phyloP scores from a whole-genome alignment of 163 green algal genomes.

The Prototheca cutis region DNA sequence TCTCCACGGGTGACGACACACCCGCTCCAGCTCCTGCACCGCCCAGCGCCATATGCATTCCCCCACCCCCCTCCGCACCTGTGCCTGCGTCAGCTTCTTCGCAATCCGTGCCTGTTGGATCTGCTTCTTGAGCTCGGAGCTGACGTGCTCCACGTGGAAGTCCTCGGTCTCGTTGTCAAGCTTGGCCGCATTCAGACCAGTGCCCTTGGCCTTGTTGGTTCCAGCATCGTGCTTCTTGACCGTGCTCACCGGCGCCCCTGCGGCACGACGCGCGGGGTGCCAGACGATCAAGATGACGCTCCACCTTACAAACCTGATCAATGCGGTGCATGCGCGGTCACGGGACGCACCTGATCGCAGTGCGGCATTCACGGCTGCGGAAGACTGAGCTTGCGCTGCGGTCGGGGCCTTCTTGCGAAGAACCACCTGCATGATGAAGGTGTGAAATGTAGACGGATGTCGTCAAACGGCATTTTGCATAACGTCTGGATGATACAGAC shows the following conservation, averaged over 20 bases:
- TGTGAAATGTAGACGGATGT: too few relatives aligned
- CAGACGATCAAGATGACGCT: too few relatives aligned
- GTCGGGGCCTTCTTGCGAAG: slow-evolving; percentile 68
- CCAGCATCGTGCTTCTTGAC: slow-evolving; percentile 52
- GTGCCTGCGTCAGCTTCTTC: slow-evolving; percentile 93
- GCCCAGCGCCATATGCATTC: too few relatives aligned
- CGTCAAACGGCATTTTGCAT: too few relatives aligned
- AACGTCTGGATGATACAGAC: too few relatives aligned
- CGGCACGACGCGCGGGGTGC: slow-evolving; percentile 2
- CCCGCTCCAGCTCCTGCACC: too few relatives aligned
- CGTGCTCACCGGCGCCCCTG: slow-evolving; percentile 48
- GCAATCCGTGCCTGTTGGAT: slow-evolving; percentile 81
- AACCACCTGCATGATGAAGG: too few relatives aligned
- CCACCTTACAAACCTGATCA: too few relatives aligned
- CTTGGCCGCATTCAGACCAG: slow-evolving; percentile 69
- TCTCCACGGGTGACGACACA: too few relatives aligned
- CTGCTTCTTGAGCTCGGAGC: slow-evolving; percentile 86
- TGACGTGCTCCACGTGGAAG: slow-evolving; percentile 68
- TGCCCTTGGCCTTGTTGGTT: slow-evolving; percentile 34
- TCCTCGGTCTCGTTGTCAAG: slow-evolving; percentile 96
- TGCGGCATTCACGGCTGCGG: slow-evolving; percentile 54
- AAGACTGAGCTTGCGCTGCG: slow-evolving; percentile 34
- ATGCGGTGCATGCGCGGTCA: too few relatives aligned
- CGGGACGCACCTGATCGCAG: slow-evolving; percentile 18
- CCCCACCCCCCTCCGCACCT: too few relatives aligned